A percentile compares a stretch with the other conserved stretches of the same genome.
These are phyloP conservation scores for Arabis alpina DNA, from an alignment of 345 rosid species.

Conservation along the genomic window DNA sequence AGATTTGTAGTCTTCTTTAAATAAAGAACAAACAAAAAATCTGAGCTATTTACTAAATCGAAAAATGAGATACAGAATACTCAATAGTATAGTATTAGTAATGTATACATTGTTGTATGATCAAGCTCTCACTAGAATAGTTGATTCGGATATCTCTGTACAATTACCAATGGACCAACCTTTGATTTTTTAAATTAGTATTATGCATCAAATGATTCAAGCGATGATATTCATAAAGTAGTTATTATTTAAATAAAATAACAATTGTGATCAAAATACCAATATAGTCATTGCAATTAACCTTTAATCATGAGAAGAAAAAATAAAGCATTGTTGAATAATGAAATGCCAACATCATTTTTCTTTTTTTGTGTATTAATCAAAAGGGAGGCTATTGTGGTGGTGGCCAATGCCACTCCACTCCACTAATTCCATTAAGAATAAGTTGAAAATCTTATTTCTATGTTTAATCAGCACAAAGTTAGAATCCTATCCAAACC, in stretches of 20 bases:
- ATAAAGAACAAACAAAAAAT: no score
- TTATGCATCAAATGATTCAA: slow-evolving; percentile 16
- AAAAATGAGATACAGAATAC: background rate
- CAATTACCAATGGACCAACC: slow-evolving; percentile 11
- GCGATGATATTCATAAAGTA: background rate
- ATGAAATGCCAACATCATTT: background rate
- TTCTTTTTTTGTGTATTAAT: background rate
- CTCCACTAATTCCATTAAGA: slow-evolving; percentile 41
- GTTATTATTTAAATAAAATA: background rate
- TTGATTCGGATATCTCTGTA: background rate
- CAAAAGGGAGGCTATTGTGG: slow-evolving; percentile 7
- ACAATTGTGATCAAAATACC: background rate
- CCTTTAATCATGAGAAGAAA: slow-evolving; percentile 13
- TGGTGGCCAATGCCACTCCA: slow-evolving; percentile 38
- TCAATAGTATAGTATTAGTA: background rate
- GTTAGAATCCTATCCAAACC: slow-evolving; percentile 36
- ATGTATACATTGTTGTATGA: background rate
- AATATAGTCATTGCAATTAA: slow-evolving; percentile 10
- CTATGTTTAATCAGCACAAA: slow-evolving; percentile 13
- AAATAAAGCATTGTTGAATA: slow-evolving; percentile 8
- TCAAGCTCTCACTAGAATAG: background rate
- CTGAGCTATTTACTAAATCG: no score
- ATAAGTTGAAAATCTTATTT: slow-evolving; percentile 21
- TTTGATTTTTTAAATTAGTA: background rate
- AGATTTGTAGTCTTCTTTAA: background rate